Evolutionary conservation across 2,329 filamentous ascomycete genomes (phyloP), one percentile per base, ranked within the genome.

Genomic region (Cytospora schulzeri): DNA sequence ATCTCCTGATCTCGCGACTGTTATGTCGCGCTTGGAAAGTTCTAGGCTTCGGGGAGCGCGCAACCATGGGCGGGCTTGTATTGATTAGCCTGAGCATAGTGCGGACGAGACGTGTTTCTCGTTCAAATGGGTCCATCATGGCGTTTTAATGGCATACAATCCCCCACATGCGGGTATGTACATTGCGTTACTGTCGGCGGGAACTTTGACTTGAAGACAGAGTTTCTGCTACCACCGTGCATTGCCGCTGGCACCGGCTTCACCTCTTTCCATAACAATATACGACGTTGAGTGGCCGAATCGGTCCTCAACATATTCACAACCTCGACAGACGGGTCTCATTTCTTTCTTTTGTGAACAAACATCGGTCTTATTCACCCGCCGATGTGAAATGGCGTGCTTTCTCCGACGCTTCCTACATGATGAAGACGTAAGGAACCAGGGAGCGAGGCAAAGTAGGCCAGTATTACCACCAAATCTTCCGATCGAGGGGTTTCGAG

Each of bases 201-300:
- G 45, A 22, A 22, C 11, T 56, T 57, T 35, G 57, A 33, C 50
- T 35, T 56, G 33, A 38, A 55, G 50, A 56, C 55, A 50, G 38
- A 59, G 35, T 56, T 62, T 24, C 50, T 19, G 63, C 60, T 60
- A 51, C 55, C 55, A 59, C 50, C 57, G 59, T 65, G 51, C 59
- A 45, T 62, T 33, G 63, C 54, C 35, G 31, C 55, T 59, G 60
- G 63, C 50, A 62, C 55, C 63, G 63, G 55, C 51, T 56, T 65
- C n/a, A 56, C 2, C 38, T 11, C 24, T 24, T 28, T 26, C 14
- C 22, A 17, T 38, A 35, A n/a, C n/a, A 14, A 35, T 24, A 56
- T 24, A 62, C 60, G 53, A 56, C 28, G 31, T n/a, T 29, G 52
- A 52, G 55, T 17, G 24, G 35, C 51, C 17, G 26, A 7, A 15